These are phyloP conservation scores for Mycotypha africana DNA, from an alignment of 371 early-diverging fungal species.

Conservation along the genomic window DNA sequence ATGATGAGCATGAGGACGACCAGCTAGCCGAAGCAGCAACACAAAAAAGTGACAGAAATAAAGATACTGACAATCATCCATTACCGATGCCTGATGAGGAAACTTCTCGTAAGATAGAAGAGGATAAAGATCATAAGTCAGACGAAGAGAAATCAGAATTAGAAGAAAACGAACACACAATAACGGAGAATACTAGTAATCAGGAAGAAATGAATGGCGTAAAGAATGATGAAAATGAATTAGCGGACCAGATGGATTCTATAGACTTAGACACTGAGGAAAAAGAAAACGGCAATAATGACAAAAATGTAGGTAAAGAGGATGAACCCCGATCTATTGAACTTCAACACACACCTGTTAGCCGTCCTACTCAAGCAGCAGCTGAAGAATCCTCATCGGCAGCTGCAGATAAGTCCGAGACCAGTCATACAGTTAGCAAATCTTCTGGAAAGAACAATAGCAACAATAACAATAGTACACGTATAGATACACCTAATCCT, in stretches of 20 bases:
- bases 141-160: conserved; percentile 13
- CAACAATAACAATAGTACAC: background rate
- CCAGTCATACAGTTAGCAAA: no score
- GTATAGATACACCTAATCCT: conserved; percentile 7
- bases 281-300: no score
- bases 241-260: conserved; percentile 27
- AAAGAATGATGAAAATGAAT: conserved; percentile 7
- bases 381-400: conserved; percentile 21
- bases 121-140: conserved; percentile 12
- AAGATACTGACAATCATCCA: background rate
- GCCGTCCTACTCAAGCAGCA: conserved; percentile 36
- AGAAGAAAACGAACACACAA: conserved; percentile 2
- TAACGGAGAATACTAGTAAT: conserved; percentile 5
- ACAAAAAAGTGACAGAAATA: no score
- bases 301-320: no score
- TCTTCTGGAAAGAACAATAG: no score
- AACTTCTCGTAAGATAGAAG: conserved; percentile 7
- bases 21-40: background rate
- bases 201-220: background rate
- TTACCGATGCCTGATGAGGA: background rate
- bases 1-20: background rate
- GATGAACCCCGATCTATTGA: background rate
- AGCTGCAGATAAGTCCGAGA: background rate
- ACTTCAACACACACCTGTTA: conserved; percentile 23
- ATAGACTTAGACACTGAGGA: conserved; percentile 23